Evolutionary conservation across 2,329 filamentous ascomycete species (phyloP).

Genomic region (Scedosporium apiospermum): DNA sequence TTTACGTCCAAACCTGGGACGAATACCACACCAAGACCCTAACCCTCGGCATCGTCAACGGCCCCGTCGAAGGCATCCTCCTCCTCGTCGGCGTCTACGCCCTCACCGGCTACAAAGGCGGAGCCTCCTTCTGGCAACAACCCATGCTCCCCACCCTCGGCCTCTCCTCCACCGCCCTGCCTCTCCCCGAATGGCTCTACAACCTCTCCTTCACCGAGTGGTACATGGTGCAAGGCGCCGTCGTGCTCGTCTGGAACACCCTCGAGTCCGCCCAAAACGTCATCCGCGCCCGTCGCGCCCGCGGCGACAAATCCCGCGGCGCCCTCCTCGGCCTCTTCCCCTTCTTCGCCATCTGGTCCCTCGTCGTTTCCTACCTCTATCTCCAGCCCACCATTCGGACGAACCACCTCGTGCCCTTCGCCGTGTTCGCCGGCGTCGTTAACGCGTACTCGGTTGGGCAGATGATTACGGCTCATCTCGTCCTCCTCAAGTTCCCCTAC

Average conservation of each 20-base stretch:
- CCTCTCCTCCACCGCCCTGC: slow-evolving; percentile 39
- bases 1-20: slow-evolving; percentile 98
- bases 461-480: slow-evolving; percentile 91
- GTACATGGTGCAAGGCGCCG: slow-evolving; percentile 78
- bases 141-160: slow-evolving; percentile 65
- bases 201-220: slow-evolving; percentile 80
- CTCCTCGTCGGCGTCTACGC: slow-evolving; percentile 75
- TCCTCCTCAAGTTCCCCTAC: slow-evolving; percentile 81
- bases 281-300: slow-evolving; percentile 65
- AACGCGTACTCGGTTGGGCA: slow-evolving; percentile 94
- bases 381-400: slow-evolving; percentile 78
- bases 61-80: slow-evolving; percentile 88
- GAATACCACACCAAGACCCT: slow-evolving; percentile 97
- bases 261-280: slow-evolving; percentile 73
- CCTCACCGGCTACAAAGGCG: slow-evolving; percentile 75
- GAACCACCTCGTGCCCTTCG: slow-evolving; percentile 79
- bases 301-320: slow-evolving; percentile 60
- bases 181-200: slow-evolving; percentile 62
- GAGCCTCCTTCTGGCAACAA: slow-evolving; percentile 88
- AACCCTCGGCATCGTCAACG: slow-evolving; percentile 83
- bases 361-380: slow-evolving; percentile 70
- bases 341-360: slow-evolving; percentile 66
- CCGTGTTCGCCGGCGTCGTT: slow-evolving; percentile 77
- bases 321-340: slow-evolving; percentile 78
- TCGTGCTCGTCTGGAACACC: slow-evolving; percentile 81